A percentile compares a stretch with the other conserved stretches of the same genome.
Conservation (phyloP, 2,329 filamentous ascomycete genomes). For the Daldinia sp. region DNA sequence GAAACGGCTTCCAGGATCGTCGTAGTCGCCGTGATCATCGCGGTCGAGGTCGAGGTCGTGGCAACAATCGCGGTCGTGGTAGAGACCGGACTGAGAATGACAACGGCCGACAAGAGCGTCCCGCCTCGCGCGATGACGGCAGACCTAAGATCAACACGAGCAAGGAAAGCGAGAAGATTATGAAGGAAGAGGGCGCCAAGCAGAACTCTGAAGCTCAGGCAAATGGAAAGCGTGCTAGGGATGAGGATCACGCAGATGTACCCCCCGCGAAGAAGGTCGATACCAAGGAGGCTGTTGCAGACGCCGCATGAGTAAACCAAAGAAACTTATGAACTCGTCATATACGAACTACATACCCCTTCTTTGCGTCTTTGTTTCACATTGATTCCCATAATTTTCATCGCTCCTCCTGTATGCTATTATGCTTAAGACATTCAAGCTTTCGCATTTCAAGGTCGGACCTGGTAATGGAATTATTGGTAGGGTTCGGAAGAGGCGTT, state of each 20-base stretch:
- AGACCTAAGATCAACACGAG: constrained; percentile 61
- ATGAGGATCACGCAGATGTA: constrained; percentile 62
- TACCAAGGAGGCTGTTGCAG: constrained; percentile 57
- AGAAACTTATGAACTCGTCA: constrained; percentile 3
- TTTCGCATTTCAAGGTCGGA: constrained; percentile 19
- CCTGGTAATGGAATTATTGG: constrained; percentile 19
- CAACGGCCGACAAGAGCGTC: constrained; percentile 52
- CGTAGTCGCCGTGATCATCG: constrained; percentile 57
- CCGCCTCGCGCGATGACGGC: constrained; percentile 53
- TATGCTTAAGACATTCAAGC: constrained; percentile 5
- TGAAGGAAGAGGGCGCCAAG: constrained; percentile 45
- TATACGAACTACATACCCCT: constrained; percentile 4
- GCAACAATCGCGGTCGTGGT: constrained; percentile 52
- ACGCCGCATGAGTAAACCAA: constrained; percentile 37
- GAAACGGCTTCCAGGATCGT: constrained; percentile 67
- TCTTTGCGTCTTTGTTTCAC: constrained; percentile 7
- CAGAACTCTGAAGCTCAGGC: constrained; percentile 36
- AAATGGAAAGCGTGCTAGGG: constrained; percentile 67
- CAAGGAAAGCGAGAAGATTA: constrained; percentile 54
- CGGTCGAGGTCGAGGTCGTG: constrained; percentile 54
- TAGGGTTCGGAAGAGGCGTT: constrained; percentile 28
- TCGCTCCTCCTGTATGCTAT: neutral
- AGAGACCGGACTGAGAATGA: constrained; percentile 56
- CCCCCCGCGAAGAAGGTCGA: constrained; percentile 74
- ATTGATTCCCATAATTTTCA: constrained; percentile 1